Evolutionary conservation across 495 filamentous ascomycete genomes (phyloP).

Genomic region (Penicillium pulvis): DNA sequence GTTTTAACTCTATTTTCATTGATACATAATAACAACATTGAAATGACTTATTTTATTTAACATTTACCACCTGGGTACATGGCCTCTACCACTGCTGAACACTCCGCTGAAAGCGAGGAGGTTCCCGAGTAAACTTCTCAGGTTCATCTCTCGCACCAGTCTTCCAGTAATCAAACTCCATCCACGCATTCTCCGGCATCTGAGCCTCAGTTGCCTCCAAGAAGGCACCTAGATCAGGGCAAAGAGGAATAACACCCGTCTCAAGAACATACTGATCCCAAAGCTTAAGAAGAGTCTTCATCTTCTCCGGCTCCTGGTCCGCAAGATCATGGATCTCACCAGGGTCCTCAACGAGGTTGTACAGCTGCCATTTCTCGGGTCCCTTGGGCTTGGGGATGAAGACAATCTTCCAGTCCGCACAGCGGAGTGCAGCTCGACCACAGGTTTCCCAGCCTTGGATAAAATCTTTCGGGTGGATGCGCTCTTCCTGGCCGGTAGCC

Average conservation of each 20-base stretch:
- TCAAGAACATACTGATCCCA: constrained; percentile 64
- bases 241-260: constrained; percentile 55
- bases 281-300: constrained; percentile 49
- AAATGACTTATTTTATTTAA: not conserved
- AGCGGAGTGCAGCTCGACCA: constrained; percentile 46
- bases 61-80: not conserved
- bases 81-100: constrained; percentile 46
- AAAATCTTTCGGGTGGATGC: constrained; percentile 51
- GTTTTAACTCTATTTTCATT: constrained; percentile 14
- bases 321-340: constrained; percentile 62
- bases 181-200: constrained; percentile 69
- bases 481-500: constrained; percentile 31
- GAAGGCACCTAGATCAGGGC: constrained; percentile 45
- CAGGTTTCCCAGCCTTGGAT: constrained; percentile 53
- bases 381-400: constrained; percentile 53
- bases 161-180: constrained; percentile 72
- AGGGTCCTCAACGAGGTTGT: constrained; percentile 44
- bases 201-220: constrained; percentile 63
- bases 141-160: constrained; percentile 59
- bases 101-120: constrained; percentile 52
- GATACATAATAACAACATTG: constrained; percentile 3
- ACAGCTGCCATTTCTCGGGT: constrained; percentile 51
- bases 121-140: constrained; percentile 54
- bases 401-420: constrained; percentile 52
- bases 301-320: constrained; percentile 57